Conservation (phyloP, 2,329 filamentous ascomycete genomes). For the Xylaria sp. region DNA sequence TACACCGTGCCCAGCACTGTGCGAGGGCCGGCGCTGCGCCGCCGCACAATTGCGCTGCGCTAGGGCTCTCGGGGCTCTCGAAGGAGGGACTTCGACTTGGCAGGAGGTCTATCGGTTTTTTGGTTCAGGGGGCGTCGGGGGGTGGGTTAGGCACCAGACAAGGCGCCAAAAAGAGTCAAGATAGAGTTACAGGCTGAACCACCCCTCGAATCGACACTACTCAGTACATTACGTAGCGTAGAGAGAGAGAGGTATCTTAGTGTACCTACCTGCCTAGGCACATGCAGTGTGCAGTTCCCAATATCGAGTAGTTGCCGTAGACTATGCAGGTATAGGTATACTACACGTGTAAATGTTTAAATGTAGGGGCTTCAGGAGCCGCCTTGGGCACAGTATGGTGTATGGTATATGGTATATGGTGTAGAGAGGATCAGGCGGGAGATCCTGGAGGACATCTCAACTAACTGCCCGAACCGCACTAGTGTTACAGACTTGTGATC, state of each 20-base stretch:
- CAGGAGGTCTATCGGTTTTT: conserved; percentile 22
- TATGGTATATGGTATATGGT: not conserved
- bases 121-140: conserved; percentile 25
- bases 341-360: not conserved
- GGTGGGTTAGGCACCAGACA: conserved; percentile 15
- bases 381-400: conserved; percentile 5
- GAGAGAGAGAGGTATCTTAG: not conserved
- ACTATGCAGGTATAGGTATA: not conserved
- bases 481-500: conserved; percentile 34
- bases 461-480: conserved; percentile 36
- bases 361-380: conserved; percentile 31
- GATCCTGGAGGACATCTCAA: conserved; percentile 8
- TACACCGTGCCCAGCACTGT: not conserved
- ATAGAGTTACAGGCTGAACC: not conserved
- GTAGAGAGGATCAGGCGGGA: conserved; percentile 16
- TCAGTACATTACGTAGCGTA: not conserved
- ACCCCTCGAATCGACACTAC: not conserved
- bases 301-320: too few species aligned
- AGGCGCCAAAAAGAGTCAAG: conserved; percentile 21
- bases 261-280: too few species aligned
- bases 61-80: not conserved
- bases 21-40: not conserved
- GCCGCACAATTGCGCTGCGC: not conserved
- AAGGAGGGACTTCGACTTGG: conserved; percentile 18
- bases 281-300: too few species aligned